Percentiles rank a stretch among this genome's conserved stretches.
Evolutionary conservation across 164 flowering plant species (phyloP).

Genomic region (Tetracentron sinense): DNA sequence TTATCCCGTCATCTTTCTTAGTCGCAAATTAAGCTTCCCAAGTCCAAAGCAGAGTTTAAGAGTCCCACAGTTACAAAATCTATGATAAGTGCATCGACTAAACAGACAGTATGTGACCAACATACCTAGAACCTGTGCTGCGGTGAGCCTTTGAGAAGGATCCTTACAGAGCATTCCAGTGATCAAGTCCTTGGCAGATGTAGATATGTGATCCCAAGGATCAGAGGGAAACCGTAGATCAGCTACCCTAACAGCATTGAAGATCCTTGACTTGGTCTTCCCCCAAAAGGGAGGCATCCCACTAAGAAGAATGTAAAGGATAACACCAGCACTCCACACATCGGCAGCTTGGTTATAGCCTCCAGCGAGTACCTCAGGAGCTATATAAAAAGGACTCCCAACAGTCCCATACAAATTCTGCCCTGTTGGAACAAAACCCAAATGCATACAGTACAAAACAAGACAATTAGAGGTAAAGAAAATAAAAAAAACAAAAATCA

Average conservation of each 20-base stretch:
- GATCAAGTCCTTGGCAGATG: constrained; percentile 66
- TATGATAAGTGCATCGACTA: not conserved
- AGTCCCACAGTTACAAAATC: not conserved
- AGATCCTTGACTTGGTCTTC: constrained; percentile 68
- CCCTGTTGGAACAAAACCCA: constrained; percentile 34
- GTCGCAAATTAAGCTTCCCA: no score
- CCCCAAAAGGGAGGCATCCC: constrained; percentile 89
- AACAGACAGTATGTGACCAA: not conserved
- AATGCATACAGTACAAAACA: constrained; percentile 1
- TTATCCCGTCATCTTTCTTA: no score
- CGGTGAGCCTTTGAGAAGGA: constrained; percentile 61
- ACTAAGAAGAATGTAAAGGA: constrained; percentile 80
- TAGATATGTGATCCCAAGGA: constrained; percentile 59
- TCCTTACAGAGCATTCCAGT: constrained; percentile 65
- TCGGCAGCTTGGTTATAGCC: constrained; percentile 77
- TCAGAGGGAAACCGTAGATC: constrained; percentile 61
- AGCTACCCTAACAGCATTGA: constrained; percentile 81
- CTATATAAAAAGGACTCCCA: constrained; percentile 83
- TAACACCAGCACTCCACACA: constrained; percentile 86
- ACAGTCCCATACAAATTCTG: constrained; percentile 64
- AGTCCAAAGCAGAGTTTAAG: not conserved
- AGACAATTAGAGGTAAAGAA: not conserved
- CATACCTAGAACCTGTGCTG: constrained; percentile 74
- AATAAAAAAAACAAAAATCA: not conserved
- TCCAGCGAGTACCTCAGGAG: constrained; percentile 77